Evolutionary conservation across 192 early-diverging fungal genomes (phyloP).

Genomic region (Coemansia brasiliensis): DNA sequence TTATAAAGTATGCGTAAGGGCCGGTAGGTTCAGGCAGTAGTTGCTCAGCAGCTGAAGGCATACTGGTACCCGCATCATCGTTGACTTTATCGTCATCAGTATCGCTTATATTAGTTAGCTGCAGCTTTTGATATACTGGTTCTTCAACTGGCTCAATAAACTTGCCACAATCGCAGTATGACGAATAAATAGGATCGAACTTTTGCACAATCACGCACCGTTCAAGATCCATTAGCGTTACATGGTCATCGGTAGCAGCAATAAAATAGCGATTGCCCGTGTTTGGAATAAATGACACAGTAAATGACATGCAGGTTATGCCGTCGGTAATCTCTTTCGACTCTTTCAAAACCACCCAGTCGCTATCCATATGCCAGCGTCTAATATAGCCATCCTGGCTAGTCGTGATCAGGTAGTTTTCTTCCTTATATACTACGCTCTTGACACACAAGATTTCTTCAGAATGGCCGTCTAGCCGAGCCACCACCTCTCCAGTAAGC

Average conservation of each 20-base stretch:
- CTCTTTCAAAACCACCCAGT: slow-evolving; percentile 73
- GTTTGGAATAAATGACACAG: slow-evolving; percentile 88
- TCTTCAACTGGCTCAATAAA: slow-evolving; percentile 75
- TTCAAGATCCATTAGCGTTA: slow-evolving; percentile 92
- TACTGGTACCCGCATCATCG: not conserved
- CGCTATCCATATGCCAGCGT: slow-evolving; percentile 81
- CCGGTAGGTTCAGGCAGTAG: slow-evolving; percentile 12
- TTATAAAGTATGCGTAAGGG: slow-evolving; percentile 79
- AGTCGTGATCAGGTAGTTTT: slow-evolving; percentile 82
- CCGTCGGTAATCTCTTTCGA: slow-evolving; percentile 74
- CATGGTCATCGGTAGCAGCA: slow-evolving; percentile 84
- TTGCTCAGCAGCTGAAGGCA: not conserved
- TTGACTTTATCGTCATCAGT: slow-evolving; percentile 15
- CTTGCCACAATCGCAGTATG: slow-evolving; percentile 94
- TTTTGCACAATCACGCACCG: slow-evolving; percentile 56
- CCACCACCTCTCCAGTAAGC: slow-evolving; percentile 74
- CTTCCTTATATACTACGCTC: slow-evolving; percentile 69
- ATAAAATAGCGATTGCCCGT: slow-evolving; percentile 93
- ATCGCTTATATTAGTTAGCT: slow-evolving; percentile 12
- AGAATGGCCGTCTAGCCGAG: slow-evolving; percentile 76
- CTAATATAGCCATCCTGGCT: slow-evolving; percentile 95
- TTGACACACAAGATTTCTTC: slow-evolving; percentile 90
- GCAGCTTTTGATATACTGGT: slow-evolving; percentile 36
- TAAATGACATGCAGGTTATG: slow-evolving; percentile 95
- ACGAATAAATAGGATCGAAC: slow-evolving; percentile 76